Conservation (phyloP, 2,329 filamentous ascomycete genomes). For the Phialophora chinensis region DNA sequence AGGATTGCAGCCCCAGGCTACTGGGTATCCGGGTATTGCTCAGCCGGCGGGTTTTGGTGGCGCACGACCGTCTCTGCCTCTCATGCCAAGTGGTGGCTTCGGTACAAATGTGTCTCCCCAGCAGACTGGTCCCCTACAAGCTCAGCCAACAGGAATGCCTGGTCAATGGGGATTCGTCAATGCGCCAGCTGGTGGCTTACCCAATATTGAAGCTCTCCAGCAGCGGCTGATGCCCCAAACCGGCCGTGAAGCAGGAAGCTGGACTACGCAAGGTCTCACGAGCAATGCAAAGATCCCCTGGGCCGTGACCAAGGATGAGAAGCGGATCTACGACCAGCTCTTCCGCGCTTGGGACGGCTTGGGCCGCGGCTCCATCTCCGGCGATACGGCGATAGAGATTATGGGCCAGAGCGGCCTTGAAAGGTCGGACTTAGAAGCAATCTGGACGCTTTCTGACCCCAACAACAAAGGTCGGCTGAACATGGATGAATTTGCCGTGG, state of each 20-base stretch:
- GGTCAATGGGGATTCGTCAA: conserved; percentile 99
- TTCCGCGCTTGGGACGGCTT: conserved; percentile 98
- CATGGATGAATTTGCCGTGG: conserved; percentile 95
- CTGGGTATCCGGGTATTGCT: conserved; percentile 72
- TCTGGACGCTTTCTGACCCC: conserved; percentile 94
- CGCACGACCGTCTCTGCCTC: conserved; percentile 77
- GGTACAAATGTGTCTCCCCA: conserved; percentile 65
- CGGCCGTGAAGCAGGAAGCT: conserved; percentile 78
- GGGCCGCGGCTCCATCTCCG: conserved; percentile 87
- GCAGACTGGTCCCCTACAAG: conserved; percentile 76
- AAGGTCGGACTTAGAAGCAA: conserved; percentile 84
- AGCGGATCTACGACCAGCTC: conserved; percentile 91
- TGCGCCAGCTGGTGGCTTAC: conserved; percentile 83
- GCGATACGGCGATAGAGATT: conserved; percentile 93
- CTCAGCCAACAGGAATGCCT: conserved; percentile 90
- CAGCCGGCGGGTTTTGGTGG: conserved; percentile 82
- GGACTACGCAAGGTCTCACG: conserved; percentile 82
- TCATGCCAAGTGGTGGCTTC: conserved; percentile 75
- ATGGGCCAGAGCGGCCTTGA: conserved; percentile 95
- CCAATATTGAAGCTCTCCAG: conserved; percentile 91
- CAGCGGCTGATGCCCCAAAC: conserved; percentile 97
- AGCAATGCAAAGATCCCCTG: conserved; percentile 96
- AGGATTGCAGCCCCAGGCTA: conserved; percentile 68
- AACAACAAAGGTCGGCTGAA: conserved; percentile 94
- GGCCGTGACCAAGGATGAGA: conserved; percentile 98